phyloP scores from a whole-genome alignment of 805 yeast genomes.

The Tetrapisispora namnaoensis region DNA sequence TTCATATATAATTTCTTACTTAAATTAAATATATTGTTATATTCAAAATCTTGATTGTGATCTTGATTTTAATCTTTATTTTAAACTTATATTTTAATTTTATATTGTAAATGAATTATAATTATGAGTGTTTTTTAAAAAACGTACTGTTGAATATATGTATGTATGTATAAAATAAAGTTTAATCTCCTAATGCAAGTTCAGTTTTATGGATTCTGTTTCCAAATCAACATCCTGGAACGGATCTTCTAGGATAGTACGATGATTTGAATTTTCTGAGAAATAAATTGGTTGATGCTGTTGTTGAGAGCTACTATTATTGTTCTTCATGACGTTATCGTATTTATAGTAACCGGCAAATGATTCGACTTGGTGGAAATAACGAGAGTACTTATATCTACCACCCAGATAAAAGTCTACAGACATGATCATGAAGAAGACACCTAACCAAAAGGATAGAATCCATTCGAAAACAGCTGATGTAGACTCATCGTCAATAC shows the following conservation, averaged over 20 bases:
- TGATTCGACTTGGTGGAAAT: constrained; percentile 19
- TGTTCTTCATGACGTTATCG: constrained; percentile 8
- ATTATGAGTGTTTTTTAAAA: not conserved
- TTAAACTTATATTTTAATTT: not conserved
- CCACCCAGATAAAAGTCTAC: constrained; percentile 63
- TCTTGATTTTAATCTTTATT: not conserved
- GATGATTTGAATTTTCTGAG: not conserved
- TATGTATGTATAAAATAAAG: not conserved
- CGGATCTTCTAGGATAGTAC: not conserved
- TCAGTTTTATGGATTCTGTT: not conserved
- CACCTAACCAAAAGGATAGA: constrained; percentile 73
- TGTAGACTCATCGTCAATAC: constrained; percentile 33
- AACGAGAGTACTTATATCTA: constrained; percentile 21
- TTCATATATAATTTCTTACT: not conserved
- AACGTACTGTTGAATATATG: not conserved
- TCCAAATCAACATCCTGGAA: constrained; percentile 3
- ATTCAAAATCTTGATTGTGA: too few species aligned
- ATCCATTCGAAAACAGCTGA: constrained; percentile 75
- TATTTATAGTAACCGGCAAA: constrained; percentile 23
- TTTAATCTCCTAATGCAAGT: not conserved
- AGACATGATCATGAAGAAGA: constrained; percentile 50
- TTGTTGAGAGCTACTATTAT: not conserved
- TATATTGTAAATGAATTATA: not conserved
- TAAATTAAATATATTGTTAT: not conserved
- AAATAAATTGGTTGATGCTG: not conserved